These are phyloP conservation scores for Lactarius tabidus DNA, from an alignment of 768 basidiomycete species.

Conservation along the genomic window DNA sequence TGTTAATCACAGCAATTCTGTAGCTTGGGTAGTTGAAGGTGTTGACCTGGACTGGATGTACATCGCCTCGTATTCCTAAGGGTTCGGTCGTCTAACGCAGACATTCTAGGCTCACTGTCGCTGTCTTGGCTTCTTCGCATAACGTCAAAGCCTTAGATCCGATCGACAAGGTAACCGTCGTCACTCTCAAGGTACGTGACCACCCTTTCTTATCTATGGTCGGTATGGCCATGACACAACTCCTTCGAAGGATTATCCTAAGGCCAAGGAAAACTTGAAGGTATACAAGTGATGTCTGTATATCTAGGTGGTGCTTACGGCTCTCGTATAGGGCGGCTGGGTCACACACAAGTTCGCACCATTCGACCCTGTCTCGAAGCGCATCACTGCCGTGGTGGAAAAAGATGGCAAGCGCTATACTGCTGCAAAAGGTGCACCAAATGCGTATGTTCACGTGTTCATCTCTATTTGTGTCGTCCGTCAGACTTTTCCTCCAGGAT, in stretches of 20 bases:
- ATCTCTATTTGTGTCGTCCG: neutral
- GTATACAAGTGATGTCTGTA: neutral
- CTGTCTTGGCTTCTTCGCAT: conserved; percentile 45
- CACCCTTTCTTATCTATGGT: neutral
- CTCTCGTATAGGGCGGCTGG: conserved; percentile 36
- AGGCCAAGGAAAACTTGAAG: conserved; percentile 37
- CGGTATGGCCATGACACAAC: neutral
- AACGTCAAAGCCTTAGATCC: conserved; percentile 45
- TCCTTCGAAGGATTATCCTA: conserved; percentile 37
- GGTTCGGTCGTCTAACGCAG: neutral
- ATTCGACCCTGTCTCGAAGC: conserved; percentile 49
- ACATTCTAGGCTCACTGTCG: conserved; percentile 34
- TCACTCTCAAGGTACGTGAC: conserved; percentile 35
- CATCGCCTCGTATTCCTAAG: conserved; percentile 5
- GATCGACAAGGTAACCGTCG: conserved; percentile 46
- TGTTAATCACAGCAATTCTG: neutral
- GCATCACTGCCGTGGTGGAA: conserved; percentile 46
- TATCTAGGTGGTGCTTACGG: neutral
- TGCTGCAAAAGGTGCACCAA: conserved; percentile 46
- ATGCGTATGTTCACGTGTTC: conserved; percentile 31
- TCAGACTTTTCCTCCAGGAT: conserved; percentile 31
- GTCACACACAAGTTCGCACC: conserved; percentile 44
- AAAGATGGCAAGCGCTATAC: conserved; percentile 41
- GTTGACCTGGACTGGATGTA: conserved; percentile 35
- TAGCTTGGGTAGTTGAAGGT: conserved; percentile 28